Evolutionary conservation across 2,329 filamentous ascomycete genomes (phyloP).

Genomic region (Ophiostoma triangulosporum): DNA sequence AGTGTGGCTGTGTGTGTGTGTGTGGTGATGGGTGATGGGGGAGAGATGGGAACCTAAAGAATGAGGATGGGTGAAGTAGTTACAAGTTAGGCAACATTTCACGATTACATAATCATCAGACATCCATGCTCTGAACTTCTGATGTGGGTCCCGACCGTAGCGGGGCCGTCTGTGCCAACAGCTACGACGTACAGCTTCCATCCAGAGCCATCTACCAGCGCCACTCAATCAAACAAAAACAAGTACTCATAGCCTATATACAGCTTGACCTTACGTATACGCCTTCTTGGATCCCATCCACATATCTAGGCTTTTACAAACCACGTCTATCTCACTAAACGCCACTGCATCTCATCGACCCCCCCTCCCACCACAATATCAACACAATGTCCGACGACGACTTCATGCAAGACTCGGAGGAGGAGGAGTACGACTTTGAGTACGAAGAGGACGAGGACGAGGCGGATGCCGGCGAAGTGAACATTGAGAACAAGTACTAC

Average conservation of each 20-base stretch:
- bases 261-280: background rate
- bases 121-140: background rate
- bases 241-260: no score
- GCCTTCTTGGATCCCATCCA: background rate
- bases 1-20: background rate
- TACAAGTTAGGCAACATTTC: background rate
- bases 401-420: constrained; percentile 86
- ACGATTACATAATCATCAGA: background rate
- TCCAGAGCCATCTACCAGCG: background rate
- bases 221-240: background rate
- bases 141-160: background rate
- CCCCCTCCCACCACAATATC: background rate
- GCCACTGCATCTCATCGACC: background rate
- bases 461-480: constrained; percentile 75
- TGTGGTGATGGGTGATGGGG: background rate
- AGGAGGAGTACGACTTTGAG: constrained; percentile 94
- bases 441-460: constrained; percentile 87
- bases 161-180: background rate
- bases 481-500: constrained; percentile 99
- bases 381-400: constrained; percentile 69
- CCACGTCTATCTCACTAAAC: background rate
- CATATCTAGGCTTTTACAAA: background rate
- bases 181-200: background rate
- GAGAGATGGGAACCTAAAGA: background rate
- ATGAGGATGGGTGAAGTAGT: background rate